These are phyloP conservation scores for Ganoderma sp. DNA, from an alignment of 1,284 basidiomycete species.

Conservation along the genomic window DNA sequence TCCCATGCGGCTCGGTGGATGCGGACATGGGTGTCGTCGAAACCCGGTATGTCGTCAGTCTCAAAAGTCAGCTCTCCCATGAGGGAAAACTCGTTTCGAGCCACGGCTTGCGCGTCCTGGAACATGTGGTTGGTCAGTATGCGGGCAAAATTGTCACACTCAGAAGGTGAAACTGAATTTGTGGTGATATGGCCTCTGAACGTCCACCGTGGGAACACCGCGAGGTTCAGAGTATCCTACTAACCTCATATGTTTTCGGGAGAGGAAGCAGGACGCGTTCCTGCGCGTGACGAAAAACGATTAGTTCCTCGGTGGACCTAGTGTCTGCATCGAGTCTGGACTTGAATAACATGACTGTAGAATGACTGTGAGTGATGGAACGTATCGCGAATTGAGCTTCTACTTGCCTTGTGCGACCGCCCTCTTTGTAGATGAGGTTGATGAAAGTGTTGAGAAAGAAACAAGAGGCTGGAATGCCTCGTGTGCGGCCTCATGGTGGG, in stretches of 20 bases:
- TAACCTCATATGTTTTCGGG: conserved; percentile 30
- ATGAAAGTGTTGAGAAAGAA: neutral
- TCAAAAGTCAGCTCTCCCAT: conserved; percentile 28
- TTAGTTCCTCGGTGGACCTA: conserved; percentile 29
- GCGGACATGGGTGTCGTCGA: conserved; percentile 28
- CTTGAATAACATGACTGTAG: conserved; percentile 28
- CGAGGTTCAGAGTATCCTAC: neutral
- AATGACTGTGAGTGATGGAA: neutral
- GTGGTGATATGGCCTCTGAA: too few species aligned
- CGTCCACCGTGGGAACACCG: too few species aligned
- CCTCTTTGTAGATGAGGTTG: neutral
- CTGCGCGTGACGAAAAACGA: conserved; percentile 29
- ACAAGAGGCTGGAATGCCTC: neutral
- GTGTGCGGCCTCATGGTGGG: neutral
- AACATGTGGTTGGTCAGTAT: conserved; percentile 6
- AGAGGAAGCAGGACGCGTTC: conserved; percentile 31
- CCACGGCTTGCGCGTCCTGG: conserved; percentile 22
- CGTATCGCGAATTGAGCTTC: too few species aligned
- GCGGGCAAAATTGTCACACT: neutral
- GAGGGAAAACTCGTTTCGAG: conserved; percentile 27
- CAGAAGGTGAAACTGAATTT: neutral
- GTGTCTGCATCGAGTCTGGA: conserved; percentile 20
- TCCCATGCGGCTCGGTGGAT: conserved; percentile 36
- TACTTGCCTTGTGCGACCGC: neutral
- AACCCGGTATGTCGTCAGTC: conserved; percentile 35